These are phyloP conservation scores for Colletotrichum horii DNA, from an alignment of 2,329 filamentous ascomycete genomes.

Conservation along the genomic window DNA sequence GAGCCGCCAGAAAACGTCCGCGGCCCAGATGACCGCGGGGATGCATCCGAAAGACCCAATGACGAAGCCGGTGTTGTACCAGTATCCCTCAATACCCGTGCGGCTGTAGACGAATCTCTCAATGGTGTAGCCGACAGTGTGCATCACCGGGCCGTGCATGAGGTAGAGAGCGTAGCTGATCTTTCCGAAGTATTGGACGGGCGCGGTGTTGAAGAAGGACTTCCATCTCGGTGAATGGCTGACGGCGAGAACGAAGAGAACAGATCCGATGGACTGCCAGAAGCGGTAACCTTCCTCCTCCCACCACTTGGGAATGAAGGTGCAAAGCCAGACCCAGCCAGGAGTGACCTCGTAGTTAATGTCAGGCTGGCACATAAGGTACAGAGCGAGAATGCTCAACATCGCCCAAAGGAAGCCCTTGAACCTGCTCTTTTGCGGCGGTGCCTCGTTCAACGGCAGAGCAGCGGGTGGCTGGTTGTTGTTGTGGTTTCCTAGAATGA, in stretches of 20 bases:
- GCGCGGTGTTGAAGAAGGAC: conserved; percentile 51
- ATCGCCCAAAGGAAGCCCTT: conserved; percentile 35
- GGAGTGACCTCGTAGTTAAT: conserved; percentile 46
- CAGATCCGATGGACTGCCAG: conserved; percentile 60
- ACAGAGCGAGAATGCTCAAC: conserved; percentile 55
- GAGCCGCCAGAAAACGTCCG: conserved; percentile 61
- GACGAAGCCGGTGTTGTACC: conserved; percentile 51
- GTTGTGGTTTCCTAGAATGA: conserved; percentile 52
- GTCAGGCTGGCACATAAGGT: conserved; percentile 55
- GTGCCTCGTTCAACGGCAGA: conserved; percentile 29
- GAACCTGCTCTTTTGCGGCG: not conserved
- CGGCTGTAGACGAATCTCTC: conserved; percentile 52
- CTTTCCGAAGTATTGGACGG: conserved; percentile 63
- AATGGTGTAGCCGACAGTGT: conserved; percentile 57
- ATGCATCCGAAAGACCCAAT: conserved; percentile 54
- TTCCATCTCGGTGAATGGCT: conserved; percentile 52
- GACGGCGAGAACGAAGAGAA: conserved; percentile 56
- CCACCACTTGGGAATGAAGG: conserved; percentile 55
- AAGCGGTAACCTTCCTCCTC: conserved; percentile 55
- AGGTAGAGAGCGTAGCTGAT: conserved; percentile 68
- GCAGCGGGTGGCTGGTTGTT: conserved; percentile 24
- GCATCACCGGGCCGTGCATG: conserved; percentile 62
- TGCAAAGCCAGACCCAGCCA: conserved; percentile 55
- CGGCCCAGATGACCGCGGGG: conserved; percentile 57
- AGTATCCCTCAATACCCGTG: conserved; percentile 50